phyloP scores from a whole-genome alignment of 2,329 filamentous ascomycete genomes.

The Botryosphaeria dothidea region DNA sequence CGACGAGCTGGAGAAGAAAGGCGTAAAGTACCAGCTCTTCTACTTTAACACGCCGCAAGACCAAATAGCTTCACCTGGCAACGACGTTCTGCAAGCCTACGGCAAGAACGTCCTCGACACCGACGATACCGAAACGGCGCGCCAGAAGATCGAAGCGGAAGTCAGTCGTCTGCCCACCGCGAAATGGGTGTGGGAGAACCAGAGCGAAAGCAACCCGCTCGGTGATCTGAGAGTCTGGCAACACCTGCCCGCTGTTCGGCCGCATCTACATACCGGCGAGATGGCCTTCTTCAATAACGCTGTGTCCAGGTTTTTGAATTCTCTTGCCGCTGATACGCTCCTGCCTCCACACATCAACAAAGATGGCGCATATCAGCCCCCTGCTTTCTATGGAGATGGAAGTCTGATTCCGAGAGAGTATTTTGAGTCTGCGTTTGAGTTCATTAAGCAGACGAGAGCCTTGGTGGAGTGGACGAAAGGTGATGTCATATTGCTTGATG shows the following conservation, averaged over 20 bases:
- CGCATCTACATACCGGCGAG: background rate
- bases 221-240: constrained; percentile 20
- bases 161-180: constrained; percentile 21
- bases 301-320: constrained; percentile 15
- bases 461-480: constrained; percentile 19
- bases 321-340: constrained; percentile 7
- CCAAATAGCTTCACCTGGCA: constrained; percentile 19
- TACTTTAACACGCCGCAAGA: constrained; percentile 21
- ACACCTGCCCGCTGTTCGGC: constrained; percentile 19
- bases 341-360: constrained; percentile 17
- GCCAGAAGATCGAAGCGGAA: constrained; percentile 22
- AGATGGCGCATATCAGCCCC: background rate
- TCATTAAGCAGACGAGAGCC: constrained; percentile 14
- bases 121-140: constrained; percentile 19
- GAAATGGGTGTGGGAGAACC: constrained; percentile 20
- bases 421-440: constrained; percentile 15
- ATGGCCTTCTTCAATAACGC: constrained; percentile 19
- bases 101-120: constrained; percentile 20
- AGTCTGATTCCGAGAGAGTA: constrained; percentile 18
- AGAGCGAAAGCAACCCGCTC: background rate
- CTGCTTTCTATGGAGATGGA: background rate
- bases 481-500: constrained; percentile 19
- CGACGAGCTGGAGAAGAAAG: constrained; percentile 18
- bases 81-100: constrained; percentile 21
- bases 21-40: constrained; percentile 22